A percentile compares a stretch with the other conserved stretches of the same genome.
phyloP scores from a whole-genome alignment of 805 yeast species.

The Candida xiaguanensis region DNA sequence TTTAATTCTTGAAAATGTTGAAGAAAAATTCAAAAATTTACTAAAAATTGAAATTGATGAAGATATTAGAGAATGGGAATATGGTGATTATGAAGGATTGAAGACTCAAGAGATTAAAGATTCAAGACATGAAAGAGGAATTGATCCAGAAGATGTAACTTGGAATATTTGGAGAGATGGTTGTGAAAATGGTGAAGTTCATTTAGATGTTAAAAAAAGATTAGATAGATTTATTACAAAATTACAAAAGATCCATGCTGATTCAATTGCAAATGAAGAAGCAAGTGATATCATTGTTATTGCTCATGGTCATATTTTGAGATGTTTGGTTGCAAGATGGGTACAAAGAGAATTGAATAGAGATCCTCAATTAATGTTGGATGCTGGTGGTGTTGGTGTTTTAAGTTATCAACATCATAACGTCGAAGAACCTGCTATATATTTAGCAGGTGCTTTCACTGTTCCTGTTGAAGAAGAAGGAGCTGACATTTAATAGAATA shows the following conservation, averaged over 20 bases:
- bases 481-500: slow-evolving; percentile 9
- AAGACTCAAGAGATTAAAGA: slow-evolving; percentile 62
- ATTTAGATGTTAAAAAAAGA: slow-evolving; percentile 63
- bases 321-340: slow-evolving; percentile 92
- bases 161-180: slow-evolving; percentile 94
- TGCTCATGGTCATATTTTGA: slow-evolving; percentile 91
- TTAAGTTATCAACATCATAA: slow-evolving; percentile 83
- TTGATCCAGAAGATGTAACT: slow-evolving; percentile 30
- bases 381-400: slow-evolving; percentile 95
- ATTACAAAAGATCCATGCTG: slow-evolving; percentile 57
- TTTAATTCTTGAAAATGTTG: slow-evolving; percentile 48
- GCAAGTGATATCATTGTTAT: slow-evolving; percentile 75
- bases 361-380: slow-evolving; percentile 81
- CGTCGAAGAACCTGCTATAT: slow-evolving; percentile 82
- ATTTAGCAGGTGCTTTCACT: slow-evolving; percentile 76
- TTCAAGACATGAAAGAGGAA: slow-evolving; percentile 54
- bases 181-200: slow-evolving; percentile 84
- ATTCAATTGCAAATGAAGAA: slow-evolving; percentile 46
- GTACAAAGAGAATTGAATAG: slow-evolving; percentile 51
- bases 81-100: slow-evolving; percentile 92
- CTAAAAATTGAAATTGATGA: slow-evolving; percentile 51
- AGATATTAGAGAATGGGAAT: slow-evolving; percentile 91
- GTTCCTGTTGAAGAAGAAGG: slow-evolving; percentile 63
- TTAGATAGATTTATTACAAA: slow-evolving; percentile 66
- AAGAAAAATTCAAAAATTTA: slow-evolving; percentile 19